Evolutionary conservation across 495 filamentous ascomycete species (phyloP).

Genomic region (Glutinoglossum americanum): DNA sequence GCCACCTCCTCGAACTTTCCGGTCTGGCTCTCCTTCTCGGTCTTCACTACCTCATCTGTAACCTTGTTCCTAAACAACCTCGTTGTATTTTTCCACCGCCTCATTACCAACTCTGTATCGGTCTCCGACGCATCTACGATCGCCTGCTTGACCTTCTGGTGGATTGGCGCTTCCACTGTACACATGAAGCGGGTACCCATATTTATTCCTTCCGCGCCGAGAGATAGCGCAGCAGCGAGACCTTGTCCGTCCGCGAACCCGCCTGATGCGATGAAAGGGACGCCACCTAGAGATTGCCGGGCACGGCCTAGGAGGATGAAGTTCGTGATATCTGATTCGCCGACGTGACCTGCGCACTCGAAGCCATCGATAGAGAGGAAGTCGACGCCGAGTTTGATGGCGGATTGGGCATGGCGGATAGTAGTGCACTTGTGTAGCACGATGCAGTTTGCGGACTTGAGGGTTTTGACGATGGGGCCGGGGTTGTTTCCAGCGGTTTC

Average conservation of each 20-base stretch:
- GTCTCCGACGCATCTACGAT: conserved; percentile 80
- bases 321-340: conserved; percentile 92
- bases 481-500: conserved; percentile 94
- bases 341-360: conserved; percentile 91
- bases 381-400: conserved; percentile 86
- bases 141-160: conserved; percentile 76
- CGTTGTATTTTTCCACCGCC: conserved; percentile 85
- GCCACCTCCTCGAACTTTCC: conserved; percentile 87
- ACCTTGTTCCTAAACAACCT: conserved; percentile 81
- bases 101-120: conserved; percentile 71
- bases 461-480: conserved; percentile 68
- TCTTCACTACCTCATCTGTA: conserved; percentile 51
- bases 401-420: conserved; percentile 77
- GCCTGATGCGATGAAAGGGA: conserved; percentile 88
- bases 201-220: conserved; percentile 91
- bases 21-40: conserved; percentile 65
- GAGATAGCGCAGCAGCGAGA: conserved; percentile 69
- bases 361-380: conserved; percentile 95
- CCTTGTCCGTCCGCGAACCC: conserved; percentile 93
- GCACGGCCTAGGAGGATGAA: conserved; percentile 81
- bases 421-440: conserved; percentile 97
- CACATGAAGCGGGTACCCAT: conserved; percentile 92
- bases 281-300: conserved; percentile 48
- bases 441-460: conserved; percentile 58
- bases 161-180: conserved; percentile 80